phyloP scores from a whole-genome alignment of 2,329 filamentous ascomycete species.

The Tothia fuscella region DNA sequence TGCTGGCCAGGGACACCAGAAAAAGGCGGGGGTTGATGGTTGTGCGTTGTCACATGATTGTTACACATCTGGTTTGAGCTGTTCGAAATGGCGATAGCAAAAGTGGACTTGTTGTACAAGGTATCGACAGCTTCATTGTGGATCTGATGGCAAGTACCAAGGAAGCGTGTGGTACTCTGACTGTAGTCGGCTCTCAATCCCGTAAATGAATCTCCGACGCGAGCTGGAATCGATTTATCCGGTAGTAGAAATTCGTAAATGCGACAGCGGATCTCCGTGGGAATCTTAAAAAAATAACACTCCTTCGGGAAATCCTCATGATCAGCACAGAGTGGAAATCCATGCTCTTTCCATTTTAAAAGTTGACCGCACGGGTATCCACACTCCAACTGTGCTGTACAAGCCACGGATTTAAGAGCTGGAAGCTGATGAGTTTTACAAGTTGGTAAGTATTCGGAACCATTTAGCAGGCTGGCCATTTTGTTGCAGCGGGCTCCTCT shows the following conservation, averaged over 20 bases:
- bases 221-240: conserved; percentile 1
- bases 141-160: not conserved
- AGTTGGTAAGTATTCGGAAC: too few relatives aligned
- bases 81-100: not conserved
- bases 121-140: not conserved
- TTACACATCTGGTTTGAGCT: not conserved
- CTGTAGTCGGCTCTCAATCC: not conserved
- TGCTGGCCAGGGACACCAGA: conserved; percentile 36
- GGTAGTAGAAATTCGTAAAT: conserved; percentile 2
- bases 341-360: not conserved
- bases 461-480: too few relatives aligned
- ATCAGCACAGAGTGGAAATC: not conserved
- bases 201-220: not conserved
- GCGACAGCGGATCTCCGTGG: not conserved
- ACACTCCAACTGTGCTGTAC: not conserved
- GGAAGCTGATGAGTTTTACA: conserved; percentile 1
- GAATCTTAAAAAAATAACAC: conserved; percentile 1
- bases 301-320: not conserved
- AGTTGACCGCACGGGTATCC: not conserved
- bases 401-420: not conserved
- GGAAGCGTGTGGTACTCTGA: not conserved
- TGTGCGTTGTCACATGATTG: not conserved
- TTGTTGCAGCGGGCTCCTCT: too few relatives aligned
- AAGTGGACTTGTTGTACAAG: not conserved
- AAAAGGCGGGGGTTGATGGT: not conserved